Base-by-base conservation (phyloP, 2,329 filamentous ascomycete species). In the Dothistroma pini region DNA sequence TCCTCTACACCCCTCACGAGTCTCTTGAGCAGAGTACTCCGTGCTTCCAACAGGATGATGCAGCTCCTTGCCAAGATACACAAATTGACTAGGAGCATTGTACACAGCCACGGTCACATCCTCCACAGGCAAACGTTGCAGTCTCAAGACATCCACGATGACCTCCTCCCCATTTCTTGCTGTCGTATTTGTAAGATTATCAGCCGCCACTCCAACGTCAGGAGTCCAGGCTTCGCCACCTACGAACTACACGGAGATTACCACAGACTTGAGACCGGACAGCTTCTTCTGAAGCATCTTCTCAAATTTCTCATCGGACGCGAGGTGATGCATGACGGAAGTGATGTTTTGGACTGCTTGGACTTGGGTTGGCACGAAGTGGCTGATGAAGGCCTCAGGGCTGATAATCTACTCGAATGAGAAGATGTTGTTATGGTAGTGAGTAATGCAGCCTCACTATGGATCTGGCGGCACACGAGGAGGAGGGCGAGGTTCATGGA, bases 301-400 rank as follows among this genome's bases (percentile, higher is more conserved):
- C 35, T 41, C 35, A 16, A 41, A 41, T 4, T 41, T 9, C 35
- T 10, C 35, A 25, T 54, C 25, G 51, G 22, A 22, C 6, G 12
- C 25, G 48, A 50, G 34, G 7, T 54, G 22, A 32, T 54, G 51
- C 22, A 31, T 31, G 11, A 54, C 22, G 7, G 34, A 54, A 12
- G 6, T 54, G n/a, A 54, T 14, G 51, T 54, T 25, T 25, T 54
- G 22, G 10, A 54, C 10, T 14, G 51, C 51, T 11, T 25, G 5
- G 31, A 54, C 31, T n/a, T 54, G 51, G 22, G 51, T 34, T 6
- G 51, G 51, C 7, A 54, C 51, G 51, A 54, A 25, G 51, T 54
- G 31, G 14, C 22, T 10, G 51, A 54, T 54, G 51, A 54, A 54
- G 5, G 51, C 51, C 25, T 54, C 10, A 7, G 34, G 11, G 25